phyloP scores from a whole-genome alignment of 441 rosid species.

The Dalechampia spathulata region DNA sequence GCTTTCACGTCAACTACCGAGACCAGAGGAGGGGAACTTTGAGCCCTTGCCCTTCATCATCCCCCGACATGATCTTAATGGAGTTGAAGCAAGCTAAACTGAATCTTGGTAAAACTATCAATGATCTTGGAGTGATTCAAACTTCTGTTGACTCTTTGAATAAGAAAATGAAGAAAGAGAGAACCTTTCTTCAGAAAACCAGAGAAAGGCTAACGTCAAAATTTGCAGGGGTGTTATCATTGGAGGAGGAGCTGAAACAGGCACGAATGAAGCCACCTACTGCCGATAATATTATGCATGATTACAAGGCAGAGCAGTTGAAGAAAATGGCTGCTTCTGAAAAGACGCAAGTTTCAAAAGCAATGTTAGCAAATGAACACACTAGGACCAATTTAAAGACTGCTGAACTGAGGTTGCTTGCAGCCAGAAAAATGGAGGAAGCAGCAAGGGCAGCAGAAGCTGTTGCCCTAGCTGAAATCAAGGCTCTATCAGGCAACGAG shows the following conservation, averaged over 20 bases:
- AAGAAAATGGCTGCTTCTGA: conserved; percentile 40
- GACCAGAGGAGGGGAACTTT: conserved; percentile 23
- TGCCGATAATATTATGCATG: conserved; percentile 13
- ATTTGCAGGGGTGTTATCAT: conserved; percentile 41
- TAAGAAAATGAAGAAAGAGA: conserved; percentile 74
- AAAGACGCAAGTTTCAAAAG: conserved; percentile 25
- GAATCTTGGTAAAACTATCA: conserved; percentile 77
- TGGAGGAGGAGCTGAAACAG: conserved; percentile 52
- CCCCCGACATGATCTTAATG: conserved; percentile 72
- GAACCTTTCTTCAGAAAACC: conserved; percentile 53
- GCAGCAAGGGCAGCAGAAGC: conserved; percentile 95
- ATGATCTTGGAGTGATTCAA: conserved; percentile 68
- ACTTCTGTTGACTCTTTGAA: conserved; percentile 69
- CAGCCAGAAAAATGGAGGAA: conserved; percentile 94
- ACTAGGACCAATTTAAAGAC: conserved; percentile 37
- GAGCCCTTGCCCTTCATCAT: conserved; percentile 41
- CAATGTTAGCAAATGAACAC: conserved; percentile 27
- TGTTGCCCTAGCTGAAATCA: conserved; percentile 70
- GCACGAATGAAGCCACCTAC: conserved; percentile 28
- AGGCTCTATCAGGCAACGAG: conserved; percentile 41
- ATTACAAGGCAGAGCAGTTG: conserved; percentile 32
- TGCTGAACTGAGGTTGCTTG: conserved; percentile 75
- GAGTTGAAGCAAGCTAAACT: conserved; percentile 78
- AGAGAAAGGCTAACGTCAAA: conserved; percentile 53
- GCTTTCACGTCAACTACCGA: conserved; percentile 14